Evolutionary conservation across 2,329 filamentous ascomycete species (phyloP), one percentile per base, ranked within the genome.

Genomic region (Ophiostoma quercus): DNA sequence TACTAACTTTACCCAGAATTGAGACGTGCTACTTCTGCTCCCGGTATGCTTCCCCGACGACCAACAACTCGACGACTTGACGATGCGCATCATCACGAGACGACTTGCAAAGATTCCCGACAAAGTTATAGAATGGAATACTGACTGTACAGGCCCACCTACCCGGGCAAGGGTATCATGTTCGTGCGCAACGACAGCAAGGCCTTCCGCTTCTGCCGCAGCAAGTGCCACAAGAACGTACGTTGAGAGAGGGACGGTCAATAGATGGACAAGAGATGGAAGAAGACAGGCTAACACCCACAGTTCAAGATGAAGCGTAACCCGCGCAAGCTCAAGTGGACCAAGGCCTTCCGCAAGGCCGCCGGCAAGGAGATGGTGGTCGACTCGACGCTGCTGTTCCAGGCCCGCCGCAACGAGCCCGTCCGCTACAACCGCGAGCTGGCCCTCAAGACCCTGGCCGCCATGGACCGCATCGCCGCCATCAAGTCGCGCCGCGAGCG

Each of bases 281-380:
- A n/a, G 7, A 7, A 39, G 14, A 14, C 12, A 11, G 34, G 25
- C 29, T 60, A 32, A 63, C 9, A 57, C 5, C 16, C 0, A 67
- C 74, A 88, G 84, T 96, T 96, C 87, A 95, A 96, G 83, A 96
- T 96, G 92, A 97, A 97, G 90, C 90, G 95, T 75, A 97, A 98
- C 82, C 94, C 94, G 47, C 89, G 94, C 79, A 97, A 97, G 81
- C 87, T 98, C 76, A 95, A 93, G 81, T 97, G 94, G 95, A 97
- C 94, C 73, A 97, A 97, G 85, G 89, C 92, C 68, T 94, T 94
- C 86, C 90, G 93, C 77, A 90, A 90, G 78, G 87, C 90, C 22
- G 90, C 91, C 71, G 92, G 92, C 82, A 96, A 93, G 83, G 85
- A 88, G 78, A 88, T 96, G 92, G 91, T 92, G 70, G 94, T 98